These are phyloP conservation scores for Aspergillus hancockii DNA, from an alignment of 495 filamentous ascomycete genomes.

Conservation along the genomic window DNA sequence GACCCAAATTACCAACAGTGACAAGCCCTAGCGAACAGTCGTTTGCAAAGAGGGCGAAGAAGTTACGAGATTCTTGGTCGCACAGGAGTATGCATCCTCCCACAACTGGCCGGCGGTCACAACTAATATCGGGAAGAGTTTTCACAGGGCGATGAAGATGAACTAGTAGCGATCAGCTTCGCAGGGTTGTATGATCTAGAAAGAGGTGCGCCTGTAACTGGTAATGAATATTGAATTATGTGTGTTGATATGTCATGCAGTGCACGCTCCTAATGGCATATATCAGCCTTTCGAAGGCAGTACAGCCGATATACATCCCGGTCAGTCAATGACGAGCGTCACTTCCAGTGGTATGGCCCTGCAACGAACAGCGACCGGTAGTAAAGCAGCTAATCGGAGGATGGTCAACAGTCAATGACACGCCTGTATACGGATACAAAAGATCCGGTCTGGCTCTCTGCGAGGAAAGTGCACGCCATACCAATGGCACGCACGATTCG, in stretches of 20 bases:
- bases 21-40: constrained; percentile 17
- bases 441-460: constrained; percentile 14
- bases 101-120: too few species aligned
- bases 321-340: constrained; percentile 17
- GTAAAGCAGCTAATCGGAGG: neutral
- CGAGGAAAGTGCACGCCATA: constrained; percentile 19
- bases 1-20: constrained; percentile 15
- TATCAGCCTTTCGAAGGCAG: constrained; percentile 22
- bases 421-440: constrained; percentile 8
- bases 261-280: constrained; percentile 32
- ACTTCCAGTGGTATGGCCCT: constrained; percentile 19
- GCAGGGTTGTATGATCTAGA: constrained; percentile 34
- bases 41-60: constrained; percentile 20
- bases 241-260: constrained; percentile 13
- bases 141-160: constrained; percentile 32
- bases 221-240: neutral
- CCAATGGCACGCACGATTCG: constrained; percentile 4
- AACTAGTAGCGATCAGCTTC: constrained; percentile 35
- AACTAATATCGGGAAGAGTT: constrained; percentile 21
- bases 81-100: constrained; percentile 24
- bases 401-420: constrained; percentile 11
- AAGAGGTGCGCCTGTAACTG: constrained; percentile 18
- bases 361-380: neutral
- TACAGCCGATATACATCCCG: constrained; percentile 6
- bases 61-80: constrained; percentile 30